These are phyloP conservation scores for Trichoderma gracile DNA, from an alignment of 2,329 filamentous ascomycete genomes.

Conservation along the genomic window DNA sequence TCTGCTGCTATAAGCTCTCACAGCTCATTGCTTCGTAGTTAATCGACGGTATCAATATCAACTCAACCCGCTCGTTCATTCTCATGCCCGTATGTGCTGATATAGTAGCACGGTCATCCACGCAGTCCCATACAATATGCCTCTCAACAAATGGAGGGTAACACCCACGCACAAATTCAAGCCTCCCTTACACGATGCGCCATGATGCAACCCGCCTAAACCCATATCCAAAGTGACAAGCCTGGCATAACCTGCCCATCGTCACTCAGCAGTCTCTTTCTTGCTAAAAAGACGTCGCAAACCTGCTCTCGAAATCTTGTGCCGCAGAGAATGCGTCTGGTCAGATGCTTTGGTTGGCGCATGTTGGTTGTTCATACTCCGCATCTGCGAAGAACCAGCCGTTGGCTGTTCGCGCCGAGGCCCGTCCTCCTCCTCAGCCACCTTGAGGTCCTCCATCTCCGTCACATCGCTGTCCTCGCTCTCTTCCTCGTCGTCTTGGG, in stretches of 20 bases:
- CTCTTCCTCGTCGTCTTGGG: conserved; percentile 41
- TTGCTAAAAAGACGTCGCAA: conserved; percentile 28
- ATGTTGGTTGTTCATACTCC: not conserved
- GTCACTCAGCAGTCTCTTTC: not conserved
- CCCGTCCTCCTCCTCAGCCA: conserved; percentile 7
- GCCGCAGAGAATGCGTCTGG: conserved; percentile 26
- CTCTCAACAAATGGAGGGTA: not conserved
- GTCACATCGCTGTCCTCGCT: conserved; percentile 1
- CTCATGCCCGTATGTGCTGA: not conserved
- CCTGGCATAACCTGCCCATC: not conserved
- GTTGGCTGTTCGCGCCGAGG: conserved; percentile 9
- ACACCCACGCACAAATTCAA: too few species aligned
- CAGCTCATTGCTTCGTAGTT: not conserved
- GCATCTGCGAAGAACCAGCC: not conserved
- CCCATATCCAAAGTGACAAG: not conserved
- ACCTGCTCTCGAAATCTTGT: conserved; percentile 29
- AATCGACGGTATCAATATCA: not conserved
- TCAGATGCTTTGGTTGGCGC: conserved; percentile 9
- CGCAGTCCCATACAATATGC: not conserved
- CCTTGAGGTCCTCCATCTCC: not conserved
- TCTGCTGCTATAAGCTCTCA: not conserved
- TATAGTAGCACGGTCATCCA: not conserved
- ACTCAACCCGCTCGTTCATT: not conserved
- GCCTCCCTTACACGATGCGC: not conserved
- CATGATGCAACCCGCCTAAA: not conserved